Evolutionary conservation across 2,329 filamentous ascomycete genomes (phyloP).

Genomic region (Trichoderma sp.): DNA sequence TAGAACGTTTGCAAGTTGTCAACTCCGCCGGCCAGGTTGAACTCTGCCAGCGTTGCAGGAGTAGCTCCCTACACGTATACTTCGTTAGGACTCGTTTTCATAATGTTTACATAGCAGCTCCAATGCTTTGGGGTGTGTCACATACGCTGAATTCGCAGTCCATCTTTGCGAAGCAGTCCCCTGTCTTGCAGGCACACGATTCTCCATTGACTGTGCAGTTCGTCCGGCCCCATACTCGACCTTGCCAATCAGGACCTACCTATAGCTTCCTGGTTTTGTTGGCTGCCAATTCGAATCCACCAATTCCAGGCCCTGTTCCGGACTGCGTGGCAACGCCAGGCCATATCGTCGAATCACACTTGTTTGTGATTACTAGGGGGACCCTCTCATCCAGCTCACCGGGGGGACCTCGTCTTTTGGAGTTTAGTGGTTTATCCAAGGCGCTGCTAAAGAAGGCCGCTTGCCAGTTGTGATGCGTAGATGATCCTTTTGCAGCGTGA

Average conservation of each 20-base stretch:
- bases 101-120: not conserved
- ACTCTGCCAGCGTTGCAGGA: conserved; percentile 76
- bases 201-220: conserved; percentile 74
- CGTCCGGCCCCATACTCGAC: conserved; percentile 77
- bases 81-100: not conserved
- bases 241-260: conserved; percentile 73
- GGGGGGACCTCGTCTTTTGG: conserved; percentile 32
- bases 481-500: conserved; percentile 20
- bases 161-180: conserved; percentile 70
- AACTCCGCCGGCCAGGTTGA: conserved; percentile 67
- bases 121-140: not conserved
- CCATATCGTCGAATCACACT: conserved; percentile 69
- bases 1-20: conserved; percentile 67
- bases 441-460: conserved; percentile 28
- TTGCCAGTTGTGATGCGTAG: conserved; percentile 26
- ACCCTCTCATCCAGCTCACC: conserved; percentile 40
- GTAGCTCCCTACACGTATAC: conserved; percentile 55
- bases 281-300: conserved; percentile 64
- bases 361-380: conserved; percentile 68
- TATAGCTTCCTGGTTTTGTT: conserved; percentile 58
- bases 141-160: conserved; percentile 67
- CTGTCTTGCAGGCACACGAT: conserved; percentile 67
- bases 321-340: conserved; percentile 72
- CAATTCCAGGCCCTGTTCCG: conserved; percentile 62
- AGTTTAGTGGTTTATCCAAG: conserved; percentile 23